A percentile compares a stretch with the other conserved stretches of the same genome.
phyloP scores from a whole-genome alignment of 1,284 basidiomycete species.

The Marasmius tenuissimus region DNA sequence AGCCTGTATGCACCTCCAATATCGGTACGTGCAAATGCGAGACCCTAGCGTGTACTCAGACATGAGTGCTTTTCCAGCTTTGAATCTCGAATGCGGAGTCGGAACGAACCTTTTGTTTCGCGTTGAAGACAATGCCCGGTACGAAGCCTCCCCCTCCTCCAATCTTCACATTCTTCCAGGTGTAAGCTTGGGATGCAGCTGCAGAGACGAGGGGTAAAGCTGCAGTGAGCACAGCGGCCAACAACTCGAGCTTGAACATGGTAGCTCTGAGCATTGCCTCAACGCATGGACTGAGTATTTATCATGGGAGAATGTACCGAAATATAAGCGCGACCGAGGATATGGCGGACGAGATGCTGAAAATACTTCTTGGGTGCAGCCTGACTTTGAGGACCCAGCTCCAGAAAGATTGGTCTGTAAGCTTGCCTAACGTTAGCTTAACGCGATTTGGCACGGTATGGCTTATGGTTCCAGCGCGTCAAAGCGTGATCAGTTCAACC shows the following conservation, averaged over 20 bases:
- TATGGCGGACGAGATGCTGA: background rate
- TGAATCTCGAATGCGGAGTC: background rate
- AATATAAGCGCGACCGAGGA: background rate
- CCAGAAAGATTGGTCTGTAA: too few species aligned
- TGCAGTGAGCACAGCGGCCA: conserved; percentile 23
- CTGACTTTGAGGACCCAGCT: too few species aligned
- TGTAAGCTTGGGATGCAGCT: conserved; percentile 49
- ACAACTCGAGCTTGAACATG: conserved; percentile 26
- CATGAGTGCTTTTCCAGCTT: background rate
- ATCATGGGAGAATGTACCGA: background rate
- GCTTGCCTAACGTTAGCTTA: too few species aligned
- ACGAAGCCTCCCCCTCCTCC: conserved; percentile 43
- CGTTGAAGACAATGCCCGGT: conserved; percentile 63
- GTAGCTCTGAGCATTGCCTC: background rate
- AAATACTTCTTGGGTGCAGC: background rate
- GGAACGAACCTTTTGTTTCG: conserved; percentile 36
- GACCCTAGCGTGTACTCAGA: conserved; percentile 37
- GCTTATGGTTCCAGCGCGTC: too few species aligned
- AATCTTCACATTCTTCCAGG: conserved; percentile 67
- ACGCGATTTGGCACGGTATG: too few species aligned
- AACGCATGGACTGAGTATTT: background rate
- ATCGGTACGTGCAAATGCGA: conserved; percentile 68
- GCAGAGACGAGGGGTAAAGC: conserved; percentile 31
- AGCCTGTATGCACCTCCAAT: conserved; percentile 66
- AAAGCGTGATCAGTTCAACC: too few species aligned